Evolutionary conservation across 2,329 filamentous ascomycete species (phyloP), one percentile per base, ranked within the genome.

Genomic region (Sporothrix luriei): DNA sequence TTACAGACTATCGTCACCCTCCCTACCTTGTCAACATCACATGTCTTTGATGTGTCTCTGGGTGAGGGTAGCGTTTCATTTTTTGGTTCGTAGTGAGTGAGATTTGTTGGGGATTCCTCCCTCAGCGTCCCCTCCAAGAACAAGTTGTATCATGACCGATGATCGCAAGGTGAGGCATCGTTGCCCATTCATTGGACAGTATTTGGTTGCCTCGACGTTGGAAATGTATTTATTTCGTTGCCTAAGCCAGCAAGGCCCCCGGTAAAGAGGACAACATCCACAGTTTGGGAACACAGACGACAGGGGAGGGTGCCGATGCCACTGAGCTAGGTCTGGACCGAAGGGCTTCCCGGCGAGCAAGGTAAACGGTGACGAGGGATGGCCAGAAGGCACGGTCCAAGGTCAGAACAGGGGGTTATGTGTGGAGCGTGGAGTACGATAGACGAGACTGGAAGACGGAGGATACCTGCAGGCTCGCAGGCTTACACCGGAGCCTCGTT

Each of bases 381-480:
- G 51, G 51, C 51, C 26, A 16, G 21, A 26, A 54, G 24, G 24
- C 51, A 29, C 51, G 51, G 51, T 54, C 51, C 51, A 24, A 29
- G 51, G 24, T 54, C 51, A 54, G 24, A 16, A 54, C 1, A 2
- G 49, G 49, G 13, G 24, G n/a, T 5, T 52, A 14, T 16, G 43
- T 16, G 14, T 55, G 52, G 13, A 55, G 19, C 1, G 49, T 21
- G 13, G 43, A 52, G 16, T 16, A 4, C 24, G 3, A 52, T 11
- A 51, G 21, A 51, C 6, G 24, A 10, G 21, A 21, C 16, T 26
- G n/a, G 16, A 19, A 29, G 29, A 55, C 19, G n/a, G 19, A 55
- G 13, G 46, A 21, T 38, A 48, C 46, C 46, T 66, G 62, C 62
- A 66, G 62, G 62, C 46, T 66, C 62, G 52, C 62, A 66, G 46